These are phyloP conservation scores for Parietaria judaica DNA, from an alignment of 306 rosid species.

Conservation along the genomic window DNA sequence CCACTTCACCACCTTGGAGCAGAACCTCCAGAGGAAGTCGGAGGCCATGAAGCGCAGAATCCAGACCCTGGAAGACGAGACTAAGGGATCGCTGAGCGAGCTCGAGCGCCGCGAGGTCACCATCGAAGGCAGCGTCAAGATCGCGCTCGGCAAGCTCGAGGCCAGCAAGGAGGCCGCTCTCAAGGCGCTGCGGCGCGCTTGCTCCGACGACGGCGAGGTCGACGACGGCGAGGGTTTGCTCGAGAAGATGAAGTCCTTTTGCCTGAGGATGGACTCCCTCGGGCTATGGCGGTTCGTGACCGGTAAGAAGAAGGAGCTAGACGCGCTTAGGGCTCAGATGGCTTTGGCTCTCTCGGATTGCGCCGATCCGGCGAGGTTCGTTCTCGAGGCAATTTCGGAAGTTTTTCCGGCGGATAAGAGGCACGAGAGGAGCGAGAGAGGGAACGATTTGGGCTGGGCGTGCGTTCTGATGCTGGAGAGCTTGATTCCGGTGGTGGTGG, in stretches of 20 bases:
- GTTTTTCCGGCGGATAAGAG: slow-evolving; percentile 90
- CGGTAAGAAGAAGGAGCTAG: slow-evolving; percentile 76
- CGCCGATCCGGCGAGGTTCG: slow-evolving; percentile 85
- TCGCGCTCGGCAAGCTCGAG: slow-evolving; percentile 64
- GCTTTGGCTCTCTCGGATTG: slow-evolving; percentile 62
- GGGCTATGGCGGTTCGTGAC: slow-evolving; percentile 73
- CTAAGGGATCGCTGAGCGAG: slow-evolving; percentile 51
- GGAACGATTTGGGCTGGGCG: slow-evolving; percentile 88
- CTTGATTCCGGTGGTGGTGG: slow-evolving; percentile 68
- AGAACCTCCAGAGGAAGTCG: slow-evolving; percentile 61
- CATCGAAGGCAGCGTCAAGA: slow-evolving; percentile 56
- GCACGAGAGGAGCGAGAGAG: slow-evolving; percentile 41
- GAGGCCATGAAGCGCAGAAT: slow-evolving; percentile 62
- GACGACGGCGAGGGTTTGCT: slow-evolving; percentile 65
- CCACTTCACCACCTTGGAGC: slow-evolving; percentile 74
- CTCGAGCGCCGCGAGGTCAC: slow-evolving; percentile 77
- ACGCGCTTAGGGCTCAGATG: slow-evolving; percentile 58
- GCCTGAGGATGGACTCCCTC: slow-evolving; percentile 61
- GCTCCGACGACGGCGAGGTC: slow-evolving; percentile 58
- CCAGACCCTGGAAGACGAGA: slow-evolving; percentile 44
- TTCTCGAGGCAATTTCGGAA: slow-evolving; percentile 76
- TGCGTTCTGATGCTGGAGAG: slow-evolving; percentile 84
- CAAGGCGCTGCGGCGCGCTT: slow-evolving; percentile 19
- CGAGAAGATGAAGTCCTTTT: slow-evolving; percentile 49
- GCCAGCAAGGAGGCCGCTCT: slow-evolving; percentile 49